phyloP scores from a whole-genome alignment of 2,329 filamentous ascomycete species.

The Aquanectria penicillioides region DNA sequence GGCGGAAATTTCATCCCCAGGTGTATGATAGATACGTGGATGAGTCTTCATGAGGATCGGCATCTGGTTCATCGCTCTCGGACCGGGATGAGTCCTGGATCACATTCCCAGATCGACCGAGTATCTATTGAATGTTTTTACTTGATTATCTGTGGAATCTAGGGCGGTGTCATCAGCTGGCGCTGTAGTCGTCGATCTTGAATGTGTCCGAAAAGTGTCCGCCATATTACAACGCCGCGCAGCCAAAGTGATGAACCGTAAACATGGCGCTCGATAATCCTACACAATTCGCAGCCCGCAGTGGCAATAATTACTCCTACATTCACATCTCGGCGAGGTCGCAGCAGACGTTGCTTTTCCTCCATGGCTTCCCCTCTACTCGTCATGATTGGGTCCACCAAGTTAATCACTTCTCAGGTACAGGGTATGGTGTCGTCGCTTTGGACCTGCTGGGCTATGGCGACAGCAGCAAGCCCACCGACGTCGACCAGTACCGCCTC shows the following conservation, averaged over 20 bases:
- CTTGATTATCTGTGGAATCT: no score
- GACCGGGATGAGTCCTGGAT: no score
- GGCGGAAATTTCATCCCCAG: slow-evolving; percentile 56
- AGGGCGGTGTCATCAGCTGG: no score
- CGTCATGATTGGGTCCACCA: slow-evolving; percentile 55
- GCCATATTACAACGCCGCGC: background rate
- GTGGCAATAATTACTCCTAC: slow-evolving; percentile 44
- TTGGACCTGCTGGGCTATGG: slow-evolving; percentile 55
- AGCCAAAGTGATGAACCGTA: background rate
- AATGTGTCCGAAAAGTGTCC: slow-evolving; percentile 43
- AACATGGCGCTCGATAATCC: slow-evolving; percentile 20
- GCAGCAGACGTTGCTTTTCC: slow-evolving; percentile 53
- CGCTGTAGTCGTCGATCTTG: background rate
- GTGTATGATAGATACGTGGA: slow-evolving; percentile 60
- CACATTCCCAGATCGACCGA: no score
- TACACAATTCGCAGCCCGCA: slow-evolving; percentile 26
- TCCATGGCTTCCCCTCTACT: slow-evolving; percentile 61
- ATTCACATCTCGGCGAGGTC: slow-evolving; percentile 33
- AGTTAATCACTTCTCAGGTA: slow-evolving; percentile 44
- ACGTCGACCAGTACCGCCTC: slow-evolving; percentile 43
- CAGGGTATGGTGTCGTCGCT: slow-evolving; percentile 55
- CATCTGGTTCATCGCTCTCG: no score
- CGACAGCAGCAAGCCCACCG: slow-evolving; percentile 43
- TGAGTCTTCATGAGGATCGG: slow-evolving; percentile 41
- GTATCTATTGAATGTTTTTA: no score